phyloP scores from a whole-genome alignment of 768 basidiomycete species.

The Coprinellus micaceus region DNA sequence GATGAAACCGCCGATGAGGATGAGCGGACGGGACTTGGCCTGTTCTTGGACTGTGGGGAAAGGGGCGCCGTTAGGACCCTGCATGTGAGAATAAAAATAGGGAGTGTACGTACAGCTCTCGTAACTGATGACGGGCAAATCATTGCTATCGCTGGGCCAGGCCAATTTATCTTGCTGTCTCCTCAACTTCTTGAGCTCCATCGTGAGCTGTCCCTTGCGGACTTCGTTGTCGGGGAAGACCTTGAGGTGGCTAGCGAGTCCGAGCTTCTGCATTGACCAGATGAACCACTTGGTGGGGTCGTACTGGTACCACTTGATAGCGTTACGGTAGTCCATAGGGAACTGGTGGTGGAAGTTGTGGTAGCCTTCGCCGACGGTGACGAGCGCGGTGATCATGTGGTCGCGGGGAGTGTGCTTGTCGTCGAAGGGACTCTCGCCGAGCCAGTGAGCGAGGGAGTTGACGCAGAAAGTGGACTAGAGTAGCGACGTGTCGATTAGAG shows the following conservation, averaged over 20 bases:
- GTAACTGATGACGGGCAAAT: constrained; percentile 83
- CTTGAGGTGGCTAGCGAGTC: constrained; percentile 72
- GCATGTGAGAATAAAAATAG: not conserved
- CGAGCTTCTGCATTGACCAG: constrained; percentile 51
- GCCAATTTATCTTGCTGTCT: constrained; percentile 68
- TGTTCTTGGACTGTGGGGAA: constrained; percentile 68
- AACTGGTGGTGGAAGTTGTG: constrained; percentile 98
- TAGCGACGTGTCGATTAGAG: not conserved
- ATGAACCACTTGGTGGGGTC: constrained; percentile 96
- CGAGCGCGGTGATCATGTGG: constrained; percentile 84
- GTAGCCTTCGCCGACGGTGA: constrained; percentile 93
- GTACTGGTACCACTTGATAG: constrained; percentile 92
- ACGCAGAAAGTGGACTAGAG: constrained; percentile 92
- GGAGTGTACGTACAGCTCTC: constrained; percentile 60
- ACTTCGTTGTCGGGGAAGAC: constrained; percentile 56
- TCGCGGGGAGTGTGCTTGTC: constrained; percentile 93
- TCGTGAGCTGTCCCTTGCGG: constrained; percentile 88
- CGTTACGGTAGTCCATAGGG: constrained; percentile 97
- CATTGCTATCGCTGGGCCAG: constrained; percentile 76
- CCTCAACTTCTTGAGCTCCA: constrained; percentile 87
- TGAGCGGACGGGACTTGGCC: constrained; percentile 70
- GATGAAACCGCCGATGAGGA: constrained; percentile 89
- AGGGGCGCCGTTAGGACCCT: constrained; percentile 5
- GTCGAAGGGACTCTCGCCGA: constrained; percentile 89
- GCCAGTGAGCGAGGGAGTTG: constrained; percentile 95